Conservation (phyloP, 2,329 filamentous ascomycete species). For the Fusarium tuaranense region DNA sequence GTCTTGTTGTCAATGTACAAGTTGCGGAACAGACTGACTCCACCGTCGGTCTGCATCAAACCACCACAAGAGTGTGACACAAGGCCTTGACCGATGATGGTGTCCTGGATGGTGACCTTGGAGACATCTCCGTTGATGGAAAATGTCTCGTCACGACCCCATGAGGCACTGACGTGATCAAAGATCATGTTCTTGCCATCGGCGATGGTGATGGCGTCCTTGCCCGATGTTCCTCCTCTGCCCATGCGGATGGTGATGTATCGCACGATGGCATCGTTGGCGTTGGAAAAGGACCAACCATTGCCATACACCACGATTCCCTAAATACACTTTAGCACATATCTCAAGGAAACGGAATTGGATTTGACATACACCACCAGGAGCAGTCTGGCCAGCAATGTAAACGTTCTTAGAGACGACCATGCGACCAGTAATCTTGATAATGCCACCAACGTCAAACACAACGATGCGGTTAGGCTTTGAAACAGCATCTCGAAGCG, state of each 20-base stretch:
- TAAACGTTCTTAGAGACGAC: constrained; percentile 59
- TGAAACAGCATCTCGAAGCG: constrained; percentile 53
- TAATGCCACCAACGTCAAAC: constrained; percentile 61
- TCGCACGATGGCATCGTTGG: constrained; percentile 65
- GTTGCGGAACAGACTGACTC: constrained; percentile 64
- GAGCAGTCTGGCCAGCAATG: constrained; percentile 62
- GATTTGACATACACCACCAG: constrained; percentile 54
- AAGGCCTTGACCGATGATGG: constrained; percentile 65
- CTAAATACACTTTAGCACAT: constrained; percentile 18
- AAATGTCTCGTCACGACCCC: constrained; percentile 68
- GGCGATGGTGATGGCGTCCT: constrained; percentile 66
- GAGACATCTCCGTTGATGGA: constrained; percentile 60
- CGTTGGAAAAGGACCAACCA: constrained; percentile 63
- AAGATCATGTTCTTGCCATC: constrained; percentile 66
- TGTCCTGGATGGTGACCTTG: constrained; percentile 64
- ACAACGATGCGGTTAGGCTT: constrained; percentile 57
- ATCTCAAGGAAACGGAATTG: constrained; percentile 1
- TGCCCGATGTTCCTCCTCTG: constrained; percentile 61
- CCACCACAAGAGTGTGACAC: constrained; percentile 65
- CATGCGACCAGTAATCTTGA: constrained; percentile 58
- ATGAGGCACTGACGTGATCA: constrained; percentile 65
- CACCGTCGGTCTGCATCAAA: constrained; percentile 62
- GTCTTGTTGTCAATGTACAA: constrained; percentile 70
- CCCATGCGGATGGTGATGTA: constrained; percentile 68
- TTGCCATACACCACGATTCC: constrained; percentile 66